phyloP scores from a whole-genome alignment of 805 yeast genomes.

The Clavispora carvajalis region DNA sequence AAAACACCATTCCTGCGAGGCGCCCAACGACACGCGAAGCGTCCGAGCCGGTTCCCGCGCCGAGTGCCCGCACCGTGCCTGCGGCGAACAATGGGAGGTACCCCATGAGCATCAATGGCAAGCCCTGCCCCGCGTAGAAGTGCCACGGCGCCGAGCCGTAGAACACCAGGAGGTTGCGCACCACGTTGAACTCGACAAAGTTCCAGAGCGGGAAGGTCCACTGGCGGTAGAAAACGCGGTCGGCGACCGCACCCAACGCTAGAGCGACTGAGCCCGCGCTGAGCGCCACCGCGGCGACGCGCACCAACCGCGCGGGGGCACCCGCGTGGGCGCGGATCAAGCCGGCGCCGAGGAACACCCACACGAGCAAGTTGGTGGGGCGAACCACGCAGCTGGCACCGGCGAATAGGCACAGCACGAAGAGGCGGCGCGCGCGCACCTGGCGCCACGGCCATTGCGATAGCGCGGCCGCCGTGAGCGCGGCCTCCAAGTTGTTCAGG shows the following conservation, averaged over 20 bases:
- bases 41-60: slow-evolving; percentile 12
- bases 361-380: slow-evolving; percentile 77
- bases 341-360: slow-evolving; percentile 58
- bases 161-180: slow-evolving; percentile 66
- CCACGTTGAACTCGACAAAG: slow-evolving; percentile 74
- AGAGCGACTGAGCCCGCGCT: slow-evolving; percentile 35
- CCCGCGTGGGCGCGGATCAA: slow-evolving; percentile 12
- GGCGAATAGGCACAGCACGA: slow-evolving; percentile 46
- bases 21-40: slow-evolving; percentile 17
- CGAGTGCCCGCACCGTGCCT: slow-evolving; percentile 3
- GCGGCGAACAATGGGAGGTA: slow-evolving; percentile 56
- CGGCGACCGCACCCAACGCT: slow-evolving; percentile 22
- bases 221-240: slow-evolving; percentile 54
- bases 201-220: slow-evolving; percentile 59
- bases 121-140: slow-evolving; percentile 76
- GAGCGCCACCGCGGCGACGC: slow-evolving; percentile 16
- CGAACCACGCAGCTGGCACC: slow-evolving; percentile 64
- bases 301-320: slow-evolving; percentile 4
- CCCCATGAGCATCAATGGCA: slow-evolving; percentile 70
- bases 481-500: slow-evolving; percentile 76
- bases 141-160: slow-evolving; percentile 85
- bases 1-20: background rate
- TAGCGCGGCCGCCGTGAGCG: slow-evolving; percentile 61
- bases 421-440: slow-evolving; percentile 14
- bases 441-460: slow-evolving; percentile 65